These are phyloP conservation scores for Boletus eberwhitei DNA, from an alignment of 768 basidiomycete genomes.

Conservation along the genomic window DNA sequence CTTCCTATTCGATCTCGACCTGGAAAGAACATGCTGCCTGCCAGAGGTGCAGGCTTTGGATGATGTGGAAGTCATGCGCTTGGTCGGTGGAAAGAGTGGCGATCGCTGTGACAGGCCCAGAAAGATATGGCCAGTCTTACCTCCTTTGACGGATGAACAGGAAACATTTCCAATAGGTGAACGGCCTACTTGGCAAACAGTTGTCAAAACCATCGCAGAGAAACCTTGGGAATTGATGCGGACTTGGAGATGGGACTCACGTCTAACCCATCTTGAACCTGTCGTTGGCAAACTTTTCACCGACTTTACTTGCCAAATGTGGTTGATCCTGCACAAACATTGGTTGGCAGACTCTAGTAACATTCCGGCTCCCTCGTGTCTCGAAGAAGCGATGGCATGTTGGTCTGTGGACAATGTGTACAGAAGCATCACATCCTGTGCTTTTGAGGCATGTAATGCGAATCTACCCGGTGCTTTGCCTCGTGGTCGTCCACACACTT, in stretches of 20 bases:
- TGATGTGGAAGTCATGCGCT: not conserved
- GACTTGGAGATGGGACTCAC: no score
- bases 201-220: no score
- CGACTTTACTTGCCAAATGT: slow-evolving; percentile 8
- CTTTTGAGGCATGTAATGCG: slow-evolving; percentile 9
- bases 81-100: not conserved
- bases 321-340: not conserved
- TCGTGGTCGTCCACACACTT: not conserved
- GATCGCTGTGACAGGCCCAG: not conserved
- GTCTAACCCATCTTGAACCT: no score
- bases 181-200: not conserved
- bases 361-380: not conserved
- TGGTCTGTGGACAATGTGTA: not conserved
- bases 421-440: not conserved
- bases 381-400: slow-evolving; percentile 4
- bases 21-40: not conserved
- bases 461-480: not conserved
- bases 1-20: no score
- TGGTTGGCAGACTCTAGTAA: not conserved
- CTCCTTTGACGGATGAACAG: not conserved
- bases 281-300: not conserved
- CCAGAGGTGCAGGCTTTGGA: not conserved
- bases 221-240: no score
- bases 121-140: not conserved
- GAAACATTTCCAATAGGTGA: not conserved